Percentiles rank a stretch among this genome's conserved stretches.
phyloP scores from a whole-genome alignment of 2,329 filamentous ascomycete genomes.

The Akanthomyces lecanii region DNA sequence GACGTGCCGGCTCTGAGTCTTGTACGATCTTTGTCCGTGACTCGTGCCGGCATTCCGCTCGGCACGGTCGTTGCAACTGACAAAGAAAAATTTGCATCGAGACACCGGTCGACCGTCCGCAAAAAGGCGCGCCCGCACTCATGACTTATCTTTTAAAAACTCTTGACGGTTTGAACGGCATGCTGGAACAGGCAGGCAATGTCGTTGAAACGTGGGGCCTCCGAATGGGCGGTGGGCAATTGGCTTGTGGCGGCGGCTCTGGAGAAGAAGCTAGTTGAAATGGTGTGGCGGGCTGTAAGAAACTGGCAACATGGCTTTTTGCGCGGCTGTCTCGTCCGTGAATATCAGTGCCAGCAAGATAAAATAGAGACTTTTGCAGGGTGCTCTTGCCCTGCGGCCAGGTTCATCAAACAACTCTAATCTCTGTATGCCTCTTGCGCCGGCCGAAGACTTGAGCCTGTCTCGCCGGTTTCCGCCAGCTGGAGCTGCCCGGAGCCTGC shows the following conservation, averaged over 20 bases:
- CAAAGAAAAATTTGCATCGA: not conserved
- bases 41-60: not conserved
- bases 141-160: not conserved
- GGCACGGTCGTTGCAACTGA: not conserved
- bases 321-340: not conserved
- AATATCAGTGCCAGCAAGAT: not conserved
- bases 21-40: not conserved
- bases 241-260: slow-evolving; percentile 12
- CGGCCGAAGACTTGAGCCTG: not conserved
- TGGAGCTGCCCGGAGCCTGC: not conserved
- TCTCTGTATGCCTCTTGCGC: not conserved
- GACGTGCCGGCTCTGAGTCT: not conserved
- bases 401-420: not conserved
- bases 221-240: slow-evolving; percentile 8
- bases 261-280: not conserved
- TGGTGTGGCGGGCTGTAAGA: not conserved
- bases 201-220: slow-evolving; percentile 5
- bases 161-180: not conserved
- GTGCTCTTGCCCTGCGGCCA: not conserved
- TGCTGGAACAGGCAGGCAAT: slow-evolving; percentile 11
- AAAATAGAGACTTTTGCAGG: not conserved
- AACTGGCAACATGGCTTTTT: not conserved
- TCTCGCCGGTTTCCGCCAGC: not conserved
- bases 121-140: not conserved
- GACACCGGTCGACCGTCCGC: no score